Conservation (phyloP, 2,329 filamentous ascomycete genomes). For the Cladosporium velox region DNA sequence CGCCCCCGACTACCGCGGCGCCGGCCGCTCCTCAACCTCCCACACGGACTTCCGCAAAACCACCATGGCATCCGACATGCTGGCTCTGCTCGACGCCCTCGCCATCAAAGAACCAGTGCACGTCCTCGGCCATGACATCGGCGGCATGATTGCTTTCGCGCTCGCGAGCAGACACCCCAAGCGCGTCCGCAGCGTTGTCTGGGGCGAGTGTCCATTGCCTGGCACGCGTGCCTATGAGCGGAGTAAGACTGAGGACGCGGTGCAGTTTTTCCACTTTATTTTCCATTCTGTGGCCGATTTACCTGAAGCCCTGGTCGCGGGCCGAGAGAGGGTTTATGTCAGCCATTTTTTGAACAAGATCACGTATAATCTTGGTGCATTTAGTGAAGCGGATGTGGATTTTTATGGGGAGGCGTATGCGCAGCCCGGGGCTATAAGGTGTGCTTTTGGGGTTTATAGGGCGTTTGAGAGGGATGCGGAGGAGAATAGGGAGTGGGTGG, state of each 20-base stretch:
- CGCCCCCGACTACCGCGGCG: constrained; percentile 46
- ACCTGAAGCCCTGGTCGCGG: constrained; percentile 41
- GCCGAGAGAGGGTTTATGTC: constrained; percentile 44
- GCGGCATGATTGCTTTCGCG: constrained; percentile 49
- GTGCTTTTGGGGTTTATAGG: constrained; percentile 38
- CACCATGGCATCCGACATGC: constrained; percentile 44
- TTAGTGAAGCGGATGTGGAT: constrained; percentile 42
- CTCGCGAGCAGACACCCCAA: constrained; percentile 42
- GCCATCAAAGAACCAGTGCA: constrained; percentile 41
- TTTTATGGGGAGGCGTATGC: constrained; percentile 43
- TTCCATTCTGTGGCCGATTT: constrained; percentile 44
- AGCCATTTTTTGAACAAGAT: constrained; percentile 46
- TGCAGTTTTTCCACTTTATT: constrained; percentile 43
- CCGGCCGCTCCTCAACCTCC: constrained; percentile 42
- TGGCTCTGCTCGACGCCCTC: constrained; percentile 36
- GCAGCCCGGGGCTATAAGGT: constrained; percentile 38
- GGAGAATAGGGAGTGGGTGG: constrained; percentile 30
- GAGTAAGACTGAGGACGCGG: constrained; percentile 22
- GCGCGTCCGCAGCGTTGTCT: constrained; percentile 41
- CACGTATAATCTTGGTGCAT: constrained; percentile 39
- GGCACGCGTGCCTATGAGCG: constrained; percentile 39
- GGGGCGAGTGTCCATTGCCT: constrained; percentile 48
- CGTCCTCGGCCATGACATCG: constrained; percentile 52
- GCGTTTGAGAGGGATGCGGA: constrained; percentile 39
- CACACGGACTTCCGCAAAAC: constrained; percentile 43